Evolutionary conservation across 176 grass and related monocot species (phyloP), one percentile per base, ranked within the genome.

Genomic region (Phyllostachys edulis): DNA sequence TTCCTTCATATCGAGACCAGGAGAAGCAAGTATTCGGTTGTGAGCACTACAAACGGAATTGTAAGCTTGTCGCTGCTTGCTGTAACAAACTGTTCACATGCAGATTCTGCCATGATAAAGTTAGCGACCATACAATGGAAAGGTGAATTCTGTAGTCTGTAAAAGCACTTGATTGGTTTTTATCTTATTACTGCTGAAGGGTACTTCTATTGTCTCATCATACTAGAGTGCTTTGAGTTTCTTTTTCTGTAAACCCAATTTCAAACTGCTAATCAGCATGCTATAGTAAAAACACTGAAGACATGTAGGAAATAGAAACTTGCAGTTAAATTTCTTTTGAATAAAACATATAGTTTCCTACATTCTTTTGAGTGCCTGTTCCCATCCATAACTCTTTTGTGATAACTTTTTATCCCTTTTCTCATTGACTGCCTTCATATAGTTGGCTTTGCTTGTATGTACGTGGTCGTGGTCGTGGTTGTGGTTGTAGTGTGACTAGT

Each of bases 31-130:
- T 90, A 27, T 99, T 94, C 75, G 97, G 97, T 69, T 99, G 97
- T 78, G 97, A 99, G 60, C 97, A 99, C 73, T 99, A 99, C 77
- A 99, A 99, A 82, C 76, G 97, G 84, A 96, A 96, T 82, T 99
- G 97, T 82, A 99, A 99, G 69, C 88, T 99, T 79, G 80, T 96
- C 80, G 97, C 97, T 18, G 86, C 90, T 63, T 99, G 97, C 64
- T 99, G 97, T 83, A 96, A 94, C 78, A 99, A 94, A 78, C 73
- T 99, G 62, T 96, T 96, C 82, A 92, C 97, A 59, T 99, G 97
- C 87, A 88, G 97, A 85, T 99, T 99, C 79, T 99, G 97, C 66
- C 97, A 99, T 86, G 97, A 99, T 88, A 99, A 94, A 94, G 91
- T 99, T 81, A 99, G 97, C 23, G 97, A 99, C 34, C 97, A 99